Conservation (phyloP, 2,329 filamentous ascomycete species). For the Tolypocladium amazonense region DNA sequence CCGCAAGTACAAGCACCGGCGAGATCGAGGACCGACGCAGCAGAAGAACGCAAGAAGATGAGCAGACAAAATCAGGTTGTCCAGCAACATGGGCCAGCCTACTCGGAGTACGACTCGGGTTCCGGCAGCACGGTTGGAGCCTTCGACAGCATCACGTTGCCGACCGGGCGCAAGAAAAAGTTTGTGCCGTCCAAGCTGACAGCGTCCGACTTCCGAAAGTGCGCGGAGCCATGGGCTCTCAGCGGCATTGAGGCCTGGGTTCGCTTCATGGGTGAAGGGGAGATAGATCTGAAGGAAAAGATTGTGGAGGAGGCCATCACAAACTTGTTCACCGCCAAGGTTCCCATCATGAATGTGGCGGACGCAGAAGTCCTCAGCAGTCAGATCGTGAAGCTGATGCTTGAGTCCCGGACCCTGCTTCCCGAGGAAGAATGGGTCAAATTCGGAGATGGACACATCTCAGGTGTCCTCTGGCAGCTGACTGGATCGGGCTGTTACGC, state of each 20-base stretch:
- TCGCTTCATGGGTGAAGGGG: conserved; percentile 79
- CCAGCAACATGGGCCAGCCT: conserved; percentile 38
- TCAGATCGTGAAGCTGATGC: conserved; percentile 70
- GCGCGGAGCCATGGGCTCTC: conserved; percentile 83
- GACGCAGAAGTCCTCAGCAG: conserved; percentile 83
- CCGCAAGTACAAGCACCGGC: conserved; percentile 73
- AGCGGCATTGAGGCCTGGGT: conserved; percentile 84
- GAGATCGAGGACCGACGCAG: conserved; percentile 88
- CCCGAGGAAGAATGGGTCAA: conserved; percentile 98
- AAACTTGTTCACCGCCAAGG: conserved; percentile 83
- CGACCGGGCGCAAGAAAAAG: conserved; percentile 66
- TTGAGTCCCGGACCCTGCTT: conserved; percentile 64
- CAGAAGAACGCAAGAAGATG: conserved; percentile 52
- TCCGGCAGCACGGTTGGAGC: conserved; percentile 43
- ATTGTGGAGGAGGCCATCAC: conserved; percentile 81
- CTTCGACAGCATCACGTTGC: conserved; percentile 77
- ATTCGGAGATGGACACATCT: conserved; percentile 69
- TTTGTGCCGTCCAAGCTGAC: conserved; percentile 81
- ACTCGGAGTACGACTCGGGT: conserved; percentile 47
- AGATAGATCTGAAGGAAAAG: conserved; percentile 75
- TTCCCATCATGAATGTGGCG: conserved; percentile 96
- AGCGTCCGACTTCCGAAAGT: conserved; percentile 71
- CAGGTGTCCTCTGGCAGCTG: conserved; percentile 86
- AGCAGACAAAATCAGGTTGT: conserved; percentile 39
- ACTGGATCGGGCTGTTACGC: conserved; percentile 89